phyloP scores from a whole-genome alignment of 116 monocot genomes.

The Phalaenopsis hybrid region DNA sequence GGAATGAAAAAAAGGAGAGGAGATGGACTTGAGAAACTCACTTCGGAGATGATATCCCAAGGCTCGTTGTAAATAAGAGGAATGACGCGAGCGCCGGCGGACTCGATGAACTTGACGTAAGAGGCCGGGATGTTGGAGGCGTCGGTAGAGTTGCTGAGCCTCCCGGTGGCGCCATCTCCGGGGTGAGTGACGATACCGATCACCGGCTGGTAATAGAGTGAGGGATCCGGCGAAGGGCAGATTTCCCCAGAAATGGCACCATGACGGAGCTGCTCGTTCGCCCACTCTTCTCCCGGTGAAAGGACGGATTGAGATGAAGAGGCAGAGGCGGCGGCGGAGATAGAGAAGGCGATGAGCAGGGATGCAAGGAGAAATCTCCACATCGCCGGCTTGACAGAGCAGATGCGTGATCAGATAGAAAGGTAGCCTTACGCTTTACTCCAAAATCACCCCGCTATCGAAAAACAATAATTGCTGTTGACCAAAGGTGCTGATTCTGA shows the following conservation, averaged over 20 bases:
- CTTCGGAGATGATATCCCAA: slow-evolving; percentile 35
- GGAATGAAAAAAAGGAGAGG: not conserved
- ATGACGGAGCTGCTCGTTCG: not conserved
- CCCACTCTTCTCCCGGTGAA: slow-evolving; percentile 7
- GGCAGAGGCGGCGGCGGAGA: not conserved
- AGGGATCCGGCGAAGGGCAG: slow-evolving; percentile 40
- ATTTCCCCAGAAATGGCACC: not conserved
- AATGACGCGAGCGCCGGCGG: slow-evolving; percentile 69
- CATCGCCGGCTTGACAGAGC: not conserved
- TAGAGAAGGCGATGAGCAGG: not conserved
- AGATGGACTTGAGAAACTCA: slow-evolving; percentile 4
- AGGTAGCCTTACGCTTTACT: too few relatives aligned
- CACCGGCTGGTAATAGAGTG: slow-evolving; percentile 60
- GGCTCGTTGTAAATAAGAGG: slow-evolving; percentile 80
- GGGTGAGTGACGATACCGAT: slow-evolving; percentile 89
- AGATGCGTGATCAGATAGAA: too few relatives aligned
- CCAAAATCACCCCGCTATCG: too few relatives aligned
- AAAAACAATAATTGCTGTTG: too few relatives aligned
- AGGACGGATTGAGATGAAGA: slow-evolving; percentile 7
- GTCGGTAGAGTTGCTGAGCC: slow-evolving; percentile 45
- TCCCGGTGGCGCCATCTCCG: slow-evolving; percentile 68
- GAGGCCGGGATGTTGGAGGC: slow-evolving; percentile 76
- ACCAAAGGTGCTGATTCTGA: too few relatives aligned
- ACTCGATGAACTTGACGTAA: slow-evolving; percentile 83
- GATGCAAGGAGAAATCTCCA: not conserved